Conservation (phyloP, 2,329 filamentous ascomycete genomes). For the Grosmannia penicillata region DNA sequence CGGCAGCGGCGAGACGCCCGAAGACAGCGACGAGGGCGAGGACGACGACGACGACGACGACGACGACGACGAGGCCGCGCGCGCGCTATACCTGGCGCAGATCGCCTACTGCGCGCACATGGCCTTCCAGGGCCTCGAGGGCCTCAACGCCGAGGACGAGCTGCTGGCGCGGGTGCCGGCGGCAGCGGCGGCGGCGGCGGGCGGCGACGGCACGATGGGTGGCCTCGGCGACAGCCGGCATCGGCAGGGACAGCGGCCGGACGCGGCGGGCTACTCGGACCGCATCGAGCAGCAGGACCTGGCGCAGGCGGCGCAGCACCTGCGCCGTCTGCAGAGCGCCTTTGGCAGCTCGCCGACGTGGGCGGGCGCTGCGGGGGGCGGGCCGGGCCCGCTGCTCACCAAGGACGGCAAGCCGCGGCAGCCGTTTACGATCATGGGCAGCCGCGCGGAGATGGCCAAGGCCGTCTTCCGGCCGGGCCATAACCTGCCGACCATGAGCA, state of each 20-base stretch:
- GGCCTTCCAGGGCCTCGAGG: slow-evolving; percentile 76
- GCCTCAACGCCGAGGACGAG: slow-evolving; percentile 68
- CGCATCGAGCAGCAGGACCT: slow-evolving; percentile 44
- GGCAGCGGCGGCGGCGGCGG: slow-evolving; percentile 27
- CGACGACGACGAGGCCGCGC: slow-evolving; percentile 72
- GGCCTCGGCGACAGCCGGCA: slow-evolving; percentile 16
- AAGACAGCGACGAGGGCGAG: slow-evolving; percentile 1
- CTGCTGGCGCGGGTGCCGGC: slow-evolving; percentile 63
- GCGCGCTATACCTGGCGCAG: slow-evolving; percentile 64
- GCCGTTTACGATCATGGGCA: slow-evolving; percentile 76
- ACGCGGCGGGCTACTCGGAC: slow-evolving; percentile 43
- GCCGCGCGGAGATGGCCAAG: slow-evolving; percentile 57
- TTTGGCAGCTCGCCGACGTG: slow-evolving; percentile 19
- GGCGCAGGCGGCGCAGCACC: slow-evolving; percentile 20
- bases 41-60: slow-evolving; percentile 32
- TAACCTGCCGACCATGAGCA: slow-evolving; percentile 91
- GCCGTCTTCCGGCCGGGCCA: slow-evolving; percentile 85
- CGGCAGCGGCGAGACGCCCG: neutral
- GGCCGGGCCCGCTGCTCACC: slow-evolving; percentile 57
- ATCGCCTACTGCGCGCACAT: slow-evolving; percentile 61
- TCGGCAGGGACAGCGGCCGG: slow-evolving; percentile 13
- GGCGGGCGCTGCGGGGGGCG: slow-evolving; percentile 1
- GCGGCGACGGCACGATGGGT: slow-evolving; percentile 41
- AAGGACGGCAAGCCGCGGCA: slow-evolving; percentile 71
- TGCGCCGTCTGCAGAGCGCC: slow-evolving; percentile 33